Evolutionary conservation across 2,329 filamentous ascomycete genomes (phyloP), one percentile per base, ranked within the genome.

Genomic region (Pestalotiopsis fici): DNA sequence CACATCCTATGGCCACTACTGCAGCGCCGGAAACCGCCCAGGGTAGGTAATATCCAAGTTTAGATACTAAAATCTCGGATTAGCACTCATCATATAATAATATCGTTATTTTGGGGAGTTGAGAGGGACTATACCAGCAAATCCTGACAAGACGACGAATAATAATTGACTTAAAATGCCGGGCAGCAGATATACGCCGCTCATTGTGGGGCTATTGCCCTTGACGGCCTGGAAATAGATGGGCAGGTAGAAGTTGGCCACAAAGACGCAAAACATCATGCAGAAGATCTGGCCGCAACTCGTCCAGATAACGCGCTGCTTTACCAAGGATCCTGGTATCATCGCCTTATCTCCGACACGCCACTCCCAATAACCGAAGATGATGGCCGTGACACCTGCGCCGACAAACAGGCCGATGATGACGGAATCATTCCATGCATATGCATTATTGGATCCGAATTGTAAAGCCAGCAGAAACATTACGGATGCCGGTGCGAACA

Each of bases 261-360:
- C 75, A 4, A 13, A 1, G 2, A 63, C 65, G 7, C 67, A 59
- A 5, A 69, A 55, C 0, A 73, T 61, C 28, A 69, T 63, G 15
- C 31, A 7, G 74, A 73, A 18, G 13, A 71, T 70, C 1, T 71
- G 31, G 55, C 39, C 18, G 13, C 63, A 12, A 18, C 80, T 78
- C 74, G 78, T 80, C 23, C 87, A 79, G 31, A 81, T 74, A 1
- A 83, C 78, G 43, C 79, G 77, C 15, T 72, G 66, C 5, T 50
- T 74, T 4, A 87, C 65, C 43, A 88, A 76, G 0, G 81, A 80
- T 1, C 80, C 76, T 0, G 83, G 81, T 2, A 88, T 77, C 80
- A 88, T 86, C 37, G 86, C 85, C 2, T 79, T 74, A 21, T 84
- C 82, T 4, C 83, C 84, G 67, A 74, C 72, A 18, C 74, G 75